Evolutionary conservation across 2,329 filamentous ascomycete genomes (phyloP).

Genomic region (Cylindrodendrum hubeiense): DNA sequence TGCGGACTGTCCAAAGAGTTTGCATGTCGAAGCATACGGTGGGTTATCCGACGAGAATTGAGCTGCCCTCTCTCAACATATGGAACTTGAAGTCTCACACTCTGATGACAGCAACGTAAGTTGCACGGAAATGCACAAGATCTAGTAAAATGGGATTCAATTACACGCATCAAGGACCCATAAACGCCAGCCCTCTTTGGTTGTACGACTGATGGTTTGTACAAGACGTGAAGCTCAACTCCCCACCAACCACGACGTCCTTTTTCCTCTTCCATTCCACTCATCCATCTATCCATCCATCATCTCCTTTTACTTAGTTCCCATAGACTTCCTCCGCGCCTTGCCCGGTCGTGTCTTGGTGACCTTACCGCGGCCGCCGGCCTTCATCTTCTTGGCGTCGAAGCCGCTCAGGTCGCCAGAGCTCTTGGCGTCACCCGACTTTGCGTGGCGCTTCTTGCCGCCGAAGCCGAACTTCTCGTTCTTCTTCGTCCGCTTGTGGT

Average conservation of each 20-base stretch:
- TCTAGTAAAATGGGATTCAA: slow-evolving; percentile 25
- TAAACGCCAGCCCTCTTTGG: slow-evolving; percentile 32
- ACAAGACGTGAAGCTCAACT: slow-evolving; percentile 20
- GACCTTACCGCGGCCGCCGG: slow-evolving; percentile 51
- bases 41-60: not conserved
- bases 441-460: slow-evolving; percentile 91
- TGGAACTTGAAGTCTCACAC: not conserved
- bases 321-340: slow-evolving; percentile 61
- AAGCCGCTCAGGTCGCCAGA: slow-evolving; percentile 86
- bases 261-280: slow-evolving; percentile 17
- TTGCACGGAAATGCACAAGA: not conserved
- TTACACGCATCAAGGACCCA: slow-evolving; percentile 41
- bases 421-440: slow-evolving; percentile 90
- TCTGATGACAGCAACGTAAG: not conserved
- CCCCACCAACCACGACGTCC: slow-evolving; percentile 1
- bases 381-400: slow-evolving; percentile 88
- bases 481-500: slow-evolving; percentile 89
- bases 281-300: slow-evolving; percentile 2
- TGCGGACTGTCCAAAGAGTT: not conserved
- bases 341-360: slow-evolving; percentile 63
- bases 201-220: slow-evolving; percentile 20
- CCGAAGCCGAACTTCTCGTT: slow-evolving; percentile 95
- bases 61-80: not conserved
- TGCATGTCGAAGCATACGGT: no score
- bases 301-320: slow-evolving; percentile 31